These are phyloP conservation scores for Maudiozyma turicensis DNA, from an alignment of 805 yeast genomes.

Conservation along the genomic window DNA sequence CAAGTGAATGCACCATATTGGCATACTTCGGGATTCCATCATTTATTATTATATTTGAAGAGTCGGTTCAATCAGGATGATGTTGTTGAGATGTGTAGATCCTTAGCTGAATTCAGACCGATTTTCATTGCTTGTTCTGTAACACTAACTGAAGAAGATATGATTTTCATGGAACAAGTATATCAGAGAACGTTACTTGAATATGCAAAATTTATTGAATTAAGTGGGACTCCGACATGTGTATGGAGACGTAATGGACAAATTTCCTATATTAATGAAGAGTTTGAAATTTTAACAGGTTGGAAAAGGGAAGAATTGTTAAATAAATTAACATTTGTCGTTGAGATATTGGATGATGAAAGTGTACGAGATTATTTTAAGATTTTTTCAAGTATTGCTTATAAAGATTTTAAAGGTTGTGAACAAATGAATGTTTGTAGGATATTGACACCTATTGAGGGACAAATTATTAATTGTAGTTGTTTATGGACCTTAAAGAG, in stretches of 20 bases:
- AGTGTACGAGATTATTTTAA: constrained; percentile 84
- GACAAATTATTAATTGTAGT: constrained; percentile 54
- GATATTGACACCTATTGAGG: constrained; percentile 47
- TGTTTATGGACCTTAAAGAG: constrained; percentile 90
- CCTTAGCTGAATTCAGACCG: constrained; percentile 86
- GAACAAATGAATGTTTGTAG: constrained; percentile 87
- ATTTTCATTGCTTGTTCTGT: constrained; percentile 88
- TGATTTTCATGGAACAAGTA: constrained; percentile 92
- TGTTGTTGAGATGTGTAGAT: constrained; percentile 72
- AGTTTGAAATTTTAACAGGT: constrained; percentile 83
- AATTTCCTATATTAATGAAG: constrained; percentile 90
- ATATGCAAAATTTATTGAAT: constrained; percentile 72
- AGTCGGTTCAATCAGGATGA: constrained; percentile 59
- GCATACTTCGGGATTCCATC: constrained; percentile 86
- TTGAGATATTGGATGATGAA: constrained; percentile 77
- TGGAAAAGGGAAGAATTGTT: constrained; percentile 70
- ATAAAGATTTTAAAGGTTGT: constrained; percentile 82
- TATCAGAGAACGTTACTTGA: constrained; percentile 87
- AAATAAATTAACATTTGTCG: constrained; percentile 57
- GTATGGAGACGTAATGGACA: constrained; percentile 96
- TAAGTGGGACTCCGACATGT: constrained; percentile 87
- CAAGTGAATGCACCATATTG: constrained; percentile 68
- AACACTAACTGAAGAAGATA: constrained; percentile 78
- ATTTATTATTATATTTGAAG: constrained; percentile 61
- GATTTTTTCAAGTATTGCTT: constrained; percentile 73